Evolutionary conservation across 1,139 yeast genomes (phyloP).

Genomic region (Candida glucosophila): DNA sequence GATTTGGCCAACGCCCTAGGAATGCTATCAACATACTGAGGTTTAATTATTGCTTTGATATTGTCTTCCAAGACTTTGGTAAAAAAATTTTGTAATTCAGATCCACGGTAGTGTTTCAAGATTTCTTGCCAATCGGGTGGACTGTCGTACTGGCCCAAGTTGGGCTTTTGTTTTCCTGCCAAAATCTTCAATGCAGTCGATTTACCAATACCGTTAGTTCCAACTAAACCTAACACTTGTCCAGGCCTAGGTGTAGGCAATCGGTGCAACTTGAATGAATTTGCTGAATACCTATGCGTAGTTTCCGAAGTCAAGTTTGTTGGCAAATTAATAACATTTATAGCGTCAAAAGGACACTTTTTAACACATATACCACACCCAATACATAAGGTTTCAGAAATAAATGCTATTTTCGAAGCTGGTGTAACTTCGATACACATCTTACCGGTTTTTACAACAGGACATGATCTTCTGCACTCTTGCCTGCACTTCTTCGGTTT

Average conservation of each 20-base stretch:
- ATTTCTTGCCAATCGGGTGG: conserved; percentile 98
- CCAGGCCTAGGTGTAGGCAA: conserved; percentile 99
- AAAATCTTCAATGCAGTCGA: conserved; percentile 95
- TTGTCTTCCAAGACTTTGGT: conserved; percentile 90
- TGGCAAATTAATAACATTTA: conserved; percentile 89
- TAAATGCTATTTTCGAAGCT: conserved; percentile 83
- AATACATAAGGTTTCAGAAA: conserved; percentile 91
- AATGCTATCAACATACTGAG: conserved; percentile 94
- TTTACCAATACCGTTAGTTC: conserved; percentile 98
- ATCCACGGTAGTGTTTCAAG: conserved; percentile 85
- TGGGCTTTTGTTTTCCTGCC: conserved; percentile 98
- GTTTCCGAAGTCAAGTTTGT: conserved; percentile 88
- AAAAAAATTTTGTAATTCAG: conserved; percentile 92
- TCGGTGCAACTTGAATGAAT: conserved; percentile 93
- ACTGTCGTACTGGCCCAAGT: conserved; percentile 83
- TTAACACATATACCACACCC: conserved; percentile 99
- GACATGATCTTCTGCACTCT: conserved; percentile 94
- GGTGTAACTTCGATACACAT: conserved; percentile 95
- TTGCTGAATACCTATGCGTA: conserved; percentile 95
- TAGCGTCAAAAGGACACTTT: conserved; percentile 97
- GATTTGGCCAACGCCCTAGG: conserved; percentile 91
- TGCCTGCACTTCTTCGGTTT: conserved; percentile 98
- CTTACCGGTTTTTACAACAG: conserved; percentile 95
- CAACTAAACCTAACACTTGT: conserved; percentile 94
- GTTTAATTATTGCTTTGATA: conserved; percentile 91